Base-by-base conservation (phyloP, 2,329 filamentous ascomycete genomes). In the Pseudomassariella vexata region DNA sequence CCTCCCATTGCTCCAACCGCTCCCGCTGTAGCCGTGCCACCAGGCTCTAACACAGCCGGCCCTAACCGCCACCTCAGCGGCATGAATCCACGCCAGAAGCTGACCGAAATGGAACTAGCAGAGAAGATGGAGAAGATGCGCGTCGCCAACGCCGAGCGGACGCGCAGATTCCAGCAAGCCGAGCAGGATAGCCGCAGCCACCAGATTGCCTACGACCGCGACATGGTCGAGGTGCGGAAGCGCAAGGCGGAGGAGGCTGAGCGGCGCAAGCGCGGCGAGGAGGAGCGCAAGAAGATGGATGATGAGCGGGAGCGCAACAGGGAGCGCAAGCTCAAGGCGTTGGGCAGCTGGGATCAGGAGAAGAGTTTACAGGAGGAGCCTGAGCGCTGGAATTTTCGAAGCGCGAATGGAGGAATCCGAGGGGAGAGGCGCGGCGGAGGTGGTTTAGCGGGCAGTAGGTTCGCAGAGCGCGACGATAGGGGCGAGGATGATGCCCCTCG, bases 91-190 rank as follows among this genome's bases (percentile, higher is more conserved):
- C 70, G 73, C 9, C 68, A 68, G 16, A 79, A 79, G 54, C 65
- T 77, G 18, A 78, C 74, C 0, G 73, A 80, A 0, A 56, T 60
- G 1, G 70, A 81, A 53, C 65, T 80, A 4, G 62, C 71, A 0
- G 67, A 60, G 38, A 77, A 76, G 49, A 75, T 80, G 68, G 70
- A 71, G 44, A 60, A 71, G 49, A 78, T 77, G 69, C 73, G 74
- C 35, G 62, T 79, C 7, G 50, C 75, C 1, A 63, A 66, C 0
- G 72, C 68, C 0, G 75, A 79, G 50, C 75, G 73, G 56, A 65
- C 69, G 44, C 68, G 71, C 44, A 72, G 71, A 38, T 76, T 75
- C 43, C 70, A 78, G 45, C 66, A 73, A 49, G 71, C 70, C 1
- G 69, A 76, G 50, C 62, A 65, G 39, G 74, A 79, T 45, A 63